Evolutionary conservation across 106 monocot genomes (phyloP), one percentile per base, ranked within the genome.

Genomic region (Apostasia shenzhenica): DNA sequence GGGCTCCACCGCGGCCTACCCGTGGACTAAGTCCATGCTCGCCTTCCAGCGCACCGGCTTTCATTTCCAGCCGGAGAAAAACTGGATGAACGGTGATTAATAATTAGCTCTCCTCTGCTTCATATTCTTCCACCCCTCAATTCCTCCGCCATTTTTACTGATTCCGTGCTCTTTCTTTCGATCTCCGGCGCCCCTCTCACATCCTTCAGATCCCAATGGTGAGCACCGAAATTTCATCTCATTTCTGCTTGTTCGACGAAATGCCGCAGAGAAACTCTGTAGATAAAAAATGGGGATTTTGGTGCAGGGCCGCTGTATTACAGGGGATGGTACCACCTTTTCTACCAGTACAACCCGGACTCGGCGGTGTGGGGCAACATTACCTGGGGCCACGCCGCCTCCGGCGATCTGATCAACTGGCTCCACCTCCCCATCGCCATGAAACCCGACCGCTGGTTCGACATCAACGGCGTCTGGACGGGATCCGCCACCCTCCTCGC

Each of bases 321-420:
- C 77, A 85, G 80, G 41, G 89, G 89, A 0, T 89, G 89, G 89
- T 89, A 88, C 79, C 88, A 88, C n/a, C 67, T 88, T 6, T 88
- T 88, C 74, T 88, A 88, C 88, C 88, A 88, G 51, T 84, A 88
- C 77, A 88, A 88, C 63, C 76, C 81, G 1, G 77, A 75, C n/a
- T 63, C 63, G 2, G 71, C 85, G 2, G 64, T 79, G n/a, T 89
- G 89, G 89, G 89, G 85, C 37, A 82, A 85, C 74, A 89, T 89
- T 56, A 49, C 89, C 2, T 89, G 89, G 89, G 89, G 85, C 3
- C 89, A 89, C 67, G 80, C 89, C 3, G 75, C 82, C 5, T 84
- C 89, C 2, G 72, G 61, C 2, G 89, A 89, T 69, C 74, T 89
- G 2, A 67, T 89, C 57, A 68, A 72, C 66, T 89, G 89, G 85